Conservation (phyloP, 1,284 basidiomycete genomes). For the Phellopilus nigrolimitatus region DNA sequence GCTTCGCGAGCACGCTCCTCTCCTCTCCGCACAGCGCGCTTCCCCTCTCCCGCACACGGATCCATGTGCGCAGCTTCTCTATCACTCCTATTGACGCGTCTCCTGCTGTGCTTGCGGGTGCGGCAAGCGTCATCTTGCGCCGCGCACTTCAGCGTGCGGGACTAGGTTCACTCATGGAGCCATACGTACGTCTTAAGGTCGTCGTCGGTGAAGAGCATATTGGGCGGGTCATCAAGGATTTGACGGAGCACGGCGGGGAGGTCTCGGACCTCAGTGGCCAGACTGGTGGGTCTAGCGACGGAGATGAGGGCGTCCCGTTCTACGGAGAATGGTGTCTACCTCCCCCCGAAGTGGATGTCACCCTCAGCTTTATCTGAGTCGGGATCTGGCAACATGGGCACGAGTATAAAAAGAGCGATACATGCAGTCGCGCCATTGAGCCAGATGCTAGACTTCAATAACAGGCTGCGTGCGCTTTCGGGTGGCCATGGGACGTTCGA, state of each 20-base stretch:
- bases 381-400: slow-evolving; percentile 28
- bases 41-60: slow-evolving; percentile 55
- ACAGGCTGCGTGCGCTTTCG: slow-evolving; percentile 71
- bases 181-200: slow-evolving; percentile 63
- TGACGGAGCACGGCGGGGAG: slow-evolving; percentile 72
- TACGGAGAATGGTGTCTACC: slow-evolving; percentile 58
- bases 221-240: slow-evolving; percentile 71
- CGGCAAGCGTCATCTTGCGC: slow-evolving; percentile 58
- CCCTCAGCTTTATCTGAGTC: slow-evolving; percentile 51
- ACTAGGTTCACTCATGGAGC: slow-evolving; percentile 69
- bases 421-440: slow-evolving; percentile 72
- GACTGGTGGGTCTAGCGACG: slow-evolving; percentile 32
- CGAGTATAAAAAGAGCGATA: slow-evolving; percentile 52
- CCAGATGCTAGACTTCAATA: slow-evolving; percentile 77
- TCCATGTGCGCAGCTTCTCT: slow-evolving; percentile 45
- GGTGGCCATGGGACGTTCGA: slow-evolving; percentile 81
- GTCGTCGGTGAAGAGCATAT: slow-evolving; percentile 60
- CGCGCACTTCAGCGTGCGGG: slow-evolving; percentile 53
- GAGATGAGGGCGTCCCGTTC: slow-evolving; percentile 47
- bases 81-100: slow-evolving; percentile 36
- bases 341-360: slow-evolving; percentile 68
- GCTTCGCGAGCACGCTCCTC: slow-evolving; percentile 64
- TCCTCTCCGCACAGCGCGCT: slow-evolving; percentile 73
- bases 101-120: slow-evolving; percentile 56
- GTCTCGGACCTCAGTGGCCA: slow-evolving; percentile 57